Percentiles rank a stretch among this genome's conserved stretches.
Evolutionary conservation across 768 basidiomycete genomes (phyloP).

Genomic region (Leccinum olivaceopallidum): DNA sequence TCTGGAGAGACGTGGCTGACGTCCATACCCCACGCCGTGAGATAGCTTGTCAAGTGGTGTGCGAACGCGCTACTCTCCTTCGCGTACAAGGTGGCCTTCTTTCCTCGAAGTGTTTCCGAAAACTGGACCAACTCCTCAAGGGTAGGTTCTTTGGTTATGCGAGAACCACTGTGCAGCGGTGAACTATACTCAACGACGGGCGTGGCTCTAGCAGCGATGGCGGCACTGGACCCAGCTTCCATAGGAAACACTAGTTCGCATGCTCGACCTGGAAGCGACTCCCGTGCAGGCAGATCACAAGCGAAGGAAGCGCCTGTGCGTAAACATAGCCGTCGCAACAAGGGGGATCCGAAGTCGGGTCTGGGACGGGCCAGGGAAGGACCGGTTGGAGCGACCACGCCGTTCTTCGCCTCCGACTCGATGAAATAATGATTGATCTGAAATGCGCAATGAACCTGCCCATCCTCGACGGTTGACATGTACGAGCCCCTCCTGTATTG

Average conservation of each 20-base stretch:
- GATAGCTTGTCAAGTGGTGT: constrained; percentile 88
- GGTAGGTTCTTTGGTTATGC: constrained; percentile 68
- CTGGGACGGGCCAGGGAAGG: constrained; percentile 28
- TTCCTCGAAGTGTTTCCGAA: constrained; percentile 79
- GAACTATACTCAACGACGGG: constrained; percentile 49
- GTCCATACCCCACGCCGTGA: constrained; percentile 95
- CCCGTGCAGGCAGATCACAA: constrained; percentile 43
- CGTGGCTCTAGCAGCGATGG: constrained; percentile 38
- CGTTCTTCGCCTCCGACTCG: constrained; percentile 20
- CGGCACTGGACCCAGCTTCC: constrained; percentile 54
- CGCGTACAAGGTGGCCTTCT: constrained; percentile 82
- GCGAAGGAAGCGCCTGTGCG: constrained; percentile 53
- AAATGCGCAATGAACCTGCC: constrained; percentile 55
- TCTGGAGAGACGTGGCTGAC: constrained; percentile 76
- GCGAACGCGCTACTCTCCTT: constrained; percentile 88
- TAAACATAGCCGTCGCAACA: constrained; percentile 60
- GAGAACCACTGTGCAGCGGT: constrained; percentile 48
- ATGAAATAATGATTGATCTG: constrained; percentile 55
- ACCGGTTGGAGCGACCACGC: constrained; percentile 13
- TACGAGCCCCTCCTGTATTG: constrained; percentile 29
- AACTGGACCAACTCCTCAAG: constrained; percentile 78
- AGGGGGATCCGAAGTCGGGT: constrained; percentile 47
- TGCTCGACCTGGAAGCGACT: constrained; percentile 46
- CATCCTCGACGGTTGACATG: constrained; percentile 30
- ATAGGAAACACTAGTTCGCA: constrained; percentile 69